Evolutionary conservation across 495 filamentous ascomycete species (phyloP), one percentile per base, ranked within the genome.

Genomic region (Ramalina intermedia): DNA sequence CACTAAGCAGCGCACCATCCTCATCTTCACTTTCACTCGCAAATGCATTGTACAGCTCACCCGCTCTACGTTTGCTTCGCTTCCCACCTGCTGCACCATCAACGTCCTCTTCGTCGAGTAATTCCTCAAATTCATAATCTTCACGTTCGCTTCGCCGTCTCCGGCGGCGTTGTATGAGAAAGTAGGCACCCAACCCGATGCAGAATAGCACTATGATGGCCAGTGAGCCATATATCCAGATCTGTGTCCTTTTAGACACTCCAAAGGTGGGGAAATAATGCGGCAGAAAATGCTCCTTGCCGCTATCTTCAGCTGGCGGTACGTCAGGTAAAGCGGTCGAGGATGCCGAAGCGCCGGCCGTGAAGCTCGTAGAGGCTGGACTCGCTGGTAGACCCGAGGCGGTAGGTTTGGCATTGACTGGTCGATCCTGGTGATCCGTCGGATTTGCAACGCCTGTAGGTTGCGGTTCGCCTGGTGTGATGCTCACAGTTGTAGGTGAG

Each of bases 41-140:
- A 73, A 98, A 98, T 16, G 91, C 91, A 73, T 98, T 93, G 65
- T 98, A 98, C 36, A 98, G 65, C 65, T 96, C 89, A 14, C 91
- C 89, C 8, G 85, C 93, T 47, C 85, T 78, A 47, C 81, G 79
- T 21, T 65, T 66, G 29, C 52, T 55, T 35, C 67, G 60, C 43
- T 52, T 60, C 20, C 65, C 63, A 33, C 47, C 54, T 14, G 59
- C 62, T 9, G 61, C 62, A 8, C 71, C 76, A 35, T 76, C 84
- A 36, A 78, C 71, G 13, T 76, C 78, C 55, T 95, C 91, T 8
- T 87, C 81, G 54, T 89, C 80, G 53, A 88, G 80, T 26, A 98
- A 75, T 56, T 94, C 78, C 62, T 95, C 90, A 54, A 98, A 98
- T 55, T 95, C 89, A 58, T 96, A 98, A 63, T 87, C 81, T 56